Evolutionary conservation across 2,329 filamentous ascomycete genomes (phyloP), one percentile per base, ranked within the genome.

Genomic region (Pseudopyricularia cyperi): DNA sequence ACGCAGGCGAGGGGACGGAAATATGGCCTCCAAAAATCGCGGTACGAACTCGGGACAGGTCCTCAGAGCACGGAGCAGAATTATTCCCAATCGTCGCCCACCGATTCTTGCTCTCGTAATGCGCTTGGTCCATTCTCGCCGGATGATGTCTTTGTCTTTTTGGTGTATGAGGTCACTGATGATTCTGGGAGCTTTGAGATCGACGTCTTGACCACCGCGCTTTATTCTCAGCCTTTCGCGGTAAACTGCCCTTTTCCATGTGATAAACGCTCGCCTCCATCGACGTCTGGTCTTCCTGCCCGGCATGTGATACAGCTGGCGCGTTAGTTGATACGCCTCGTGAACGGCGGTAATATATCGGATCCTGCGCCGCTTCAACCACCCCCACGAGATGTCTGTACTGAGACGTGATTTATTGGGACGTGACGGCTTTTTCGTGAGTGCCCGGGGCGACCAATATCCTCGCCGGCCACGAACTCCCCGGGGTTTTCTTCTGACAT

Each of bases 1-100:
- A 2, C 24, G 15, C 7, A 66, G 1, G 66, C 61, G 11, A 60
- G 51, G 5, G 14, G 4, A 1, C 65, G 64, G 34, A 52, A 68
- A 53, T 0, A 68, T 72, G 4, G 68, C 68, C 17, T 63, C 57
- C 2, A 73, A 61, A 7, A 73, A 61, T 51, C 56, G 56, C 11
- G 47, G 49, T 2, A 62, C 62, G 51, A 63, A 65, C 9, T 61
- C 59, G 1, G 68, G 68, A n/a, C 55, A 58, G 7, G 53, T 55
- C 39, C 61, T 57, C 34, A 72, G 52, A 1, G 67, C 24, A 44
- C 15, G 3, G 3, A 44, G 4, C 39, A 44, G 22, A 15, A 44
- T 44, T 12, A 11, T 24, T 44, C 39, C 22, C 17, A 44, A 24
- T 44, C 24, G 12, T 44, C 12, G 39, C 4, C 22, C 24, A 24